Conservation (phyloP, 495 filamentous ascomycete genomes). For the Hyaloscypha finlandica region DNA sequence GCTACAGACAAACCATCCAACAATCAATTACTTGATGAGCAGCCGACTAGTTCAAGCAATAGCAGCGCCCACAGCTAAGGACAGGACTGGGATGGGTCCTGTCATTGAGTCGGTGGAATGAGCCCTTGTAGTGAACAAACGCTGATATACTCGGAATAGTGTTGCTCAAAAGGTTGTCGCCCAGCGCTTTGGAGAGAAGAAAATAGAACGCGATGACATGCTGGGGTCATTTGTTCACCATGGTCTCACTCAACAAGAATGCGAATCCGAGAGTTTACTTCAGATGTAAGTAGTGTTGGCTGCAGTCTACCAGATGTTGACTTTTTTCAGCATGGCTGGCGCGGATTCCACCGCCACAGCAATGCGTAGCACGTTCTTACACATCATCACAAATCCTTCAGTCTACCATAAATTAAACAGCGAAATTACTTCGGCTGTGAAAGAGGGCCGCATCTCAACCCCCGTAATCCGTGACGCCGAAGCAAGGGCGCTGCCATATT, state of each 20-base stretch:
- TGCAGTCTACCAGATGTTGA: not conserved
- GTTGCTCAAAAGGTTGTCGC: conserved; percentile 43
- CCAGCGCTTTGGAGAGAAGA: conserved; percentile 33
- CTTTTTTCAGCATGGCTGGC: conserved; percentile 50
- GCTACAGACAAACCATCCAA: conserved; percentile 21
- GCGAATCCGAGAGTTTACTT: conserved; percentile 42
- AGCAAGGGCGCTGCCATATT: conserved; percentile 49
- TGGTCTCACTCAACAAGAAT: conserved; percentile 40
- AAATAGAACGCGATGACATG: conserved; percentile 35
- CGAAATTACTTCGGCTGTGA: conserved; percentile 49
- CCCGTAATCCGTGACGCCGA: conserved; percentile 31
- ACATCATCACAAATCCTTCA: conserved; percentile 46
- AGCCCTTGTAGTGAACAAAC: not conserved
- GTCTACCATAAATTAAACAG: conserved; percentile 55
- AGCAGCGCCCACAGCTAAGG: conserved; percentile 52
- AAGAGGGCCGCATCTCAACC: conserved; percentile 34
- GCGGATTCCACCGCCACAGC: conserved; percentile 64
- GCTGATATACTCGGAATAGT: not conserved
- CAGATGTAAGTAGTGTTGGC: conserved; percentile 37
- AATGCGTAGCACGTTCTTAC: conserved; percentile 56
- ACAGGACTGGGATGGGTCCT: conserved; percentile 53
- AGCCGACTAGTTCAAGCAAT: conserved; percentile 56
- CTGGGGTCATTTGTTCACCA: conserved; percentile 48
- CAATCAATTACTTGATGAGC: conserved; percentile 46
- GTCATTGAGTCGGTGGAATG: conserved; percentile 40